Evolutionary conservation across 2,329 filamentous ascomycete genomes (phyloP).

Genomic region (Aspergillus luchuensis): DNA sequence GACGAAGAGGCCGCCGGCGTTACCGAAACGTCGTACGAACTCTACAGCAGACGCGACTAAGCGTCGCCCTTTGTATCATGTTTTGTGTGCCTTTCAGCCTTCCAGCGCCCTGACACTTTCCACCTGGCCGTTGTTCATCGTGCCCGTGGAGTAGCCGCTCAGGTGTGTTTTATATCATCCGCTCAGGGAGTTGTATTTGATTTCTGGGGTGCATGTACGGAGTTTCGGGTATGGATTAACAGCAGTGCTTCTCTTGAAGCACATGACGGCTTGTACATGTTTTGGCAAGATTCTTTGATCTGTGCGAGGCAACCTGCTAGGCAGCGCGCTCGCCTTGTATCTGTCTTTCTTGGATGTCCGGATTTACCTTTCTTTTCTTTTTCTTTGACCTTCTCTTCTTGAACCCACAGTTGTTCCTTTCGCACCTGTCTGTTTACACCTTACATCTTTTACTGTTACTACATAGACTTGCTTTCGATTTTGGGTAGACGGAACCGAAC

Average conservation of each 20-base stretch:
- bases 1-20: conserved; percentile 40
- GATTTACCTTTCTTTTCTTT: conserved; percentile 16
- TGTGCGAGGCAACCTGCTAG: conserved; percentile 23
- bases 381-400: conserved; percentile 16
- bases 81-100: conserved; percentile 14
- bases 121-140: conserved; percentile 27
- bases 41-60: conserved; percentile 38
- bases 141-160: conserved; percentile 18
- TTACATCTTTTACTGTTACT: conserved; percentile 20
- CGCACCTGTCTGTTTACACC: conserved; percentile 19
- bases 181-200: not conserved
- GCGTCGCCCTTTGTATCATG: conserved; percentile 8
- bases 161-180: conserved; percentile 22
- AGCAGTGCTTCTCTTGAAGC: conserved; percentile 22
- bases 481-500: conserved; percentile 16
- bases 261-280: conserved; percentile 28
- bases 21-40: conserved; percentile 44
- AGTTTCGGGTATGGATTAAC: conserved; percentile 28
- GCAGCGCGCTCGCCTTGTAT: conserved; percentile 19
- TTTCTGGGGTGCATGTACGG: conserved; percentile 27
- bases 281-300: conserved; percentile 26
- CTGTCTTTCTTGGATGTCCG: conserved; percentile 21
- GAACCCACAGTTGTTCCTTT: conserved; percentile 5
- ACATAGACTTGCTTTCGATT: conserved; percentile 32
- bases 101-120: conserved; percentile 28